phyloP scores from a whole-genome alignment of 2,329 filamentous ascomycete species.

The Claviceps sp. region DNA sequence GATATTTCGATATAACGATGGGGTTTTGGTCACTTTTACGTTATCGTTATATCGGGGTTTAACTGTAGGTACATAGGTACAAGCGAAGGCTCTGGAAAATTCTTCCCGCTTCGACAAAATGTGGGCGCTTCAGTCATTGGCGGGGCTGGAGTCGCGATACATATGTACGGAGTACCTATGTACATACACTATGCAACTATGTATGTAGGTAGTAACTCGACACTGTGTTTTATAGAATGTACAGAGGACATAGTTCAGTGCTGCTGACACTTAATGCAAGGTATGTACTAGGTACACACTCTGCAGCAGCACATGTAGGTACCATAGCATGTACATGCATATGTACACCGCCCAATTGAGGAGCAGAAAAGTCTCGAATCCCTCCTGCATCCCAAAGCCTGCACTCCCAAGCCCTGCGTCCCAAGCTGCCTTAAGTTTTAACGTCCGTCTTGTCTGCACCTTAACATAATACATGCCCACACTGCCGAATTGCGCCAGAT shows the following conservation, averaged over 20 bases:
- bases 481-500: neutral
- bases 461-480: neutral
- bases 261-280: rapidly evolving
- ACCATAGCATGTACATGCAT: neutral
- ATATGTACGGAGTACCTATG: no score
- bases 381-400: no score
- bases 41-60: no score
- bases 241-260: no score
- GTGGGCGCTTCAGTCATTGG: neutral
- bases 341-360: conserved; percentile 2
- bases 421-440: neutral
- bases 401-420: no score
- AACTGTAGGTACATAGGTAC: no score
- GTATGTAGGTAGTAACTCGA: no score
- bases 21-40: no score
- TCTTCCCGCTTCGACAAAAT: conserved; percentile 9
- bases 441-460: neutral
- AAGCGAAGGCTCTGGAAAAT: conserved; percentile 9
- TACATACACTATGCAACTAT: no score
- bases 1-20: no score
- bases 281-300: no score
- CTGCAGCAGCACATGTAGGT: neutral
- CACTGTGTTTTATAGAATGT: no score
- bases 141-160: neutral
- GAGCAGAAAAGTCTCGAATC: neutral